These are phyloP conservation scores for Chlorella sp. DNA, from an alignment of 139 green algal genomes.

Conservation along the genomic window DNA sequence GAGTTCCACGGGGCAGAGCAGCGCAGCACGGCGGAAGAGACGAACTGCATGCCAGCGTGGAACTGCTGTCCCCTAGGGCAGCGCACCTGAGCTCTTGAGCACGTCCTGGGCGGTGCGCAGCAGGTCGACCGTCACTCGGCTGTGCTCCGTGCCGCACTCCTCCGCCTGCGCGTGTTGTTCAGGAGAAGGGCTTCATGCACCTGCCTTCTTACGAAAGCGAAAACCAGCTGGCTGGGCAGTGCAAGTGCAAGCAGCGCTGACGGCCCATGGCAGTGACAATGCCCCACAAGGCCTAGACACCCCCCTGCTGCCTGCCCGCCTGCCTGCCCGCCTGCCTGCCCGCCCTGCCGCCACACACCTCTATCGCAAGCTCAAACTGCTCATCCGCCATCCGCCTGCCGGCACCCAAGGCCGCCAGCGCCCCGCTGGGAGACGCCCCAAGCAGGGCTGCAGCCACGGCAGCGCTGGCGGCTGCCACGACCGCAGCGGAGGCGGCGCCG, in stretches of 20 bases:
- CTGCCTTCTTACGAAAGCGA: too few species aligned
- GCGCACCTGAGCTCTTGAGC: conserved; percentile 18
- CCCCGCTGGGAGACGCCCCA: neutral
- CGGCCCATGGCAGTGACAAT: neutral
- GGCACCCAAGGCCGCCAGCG: neutral
- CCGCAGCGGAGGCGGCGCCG: neutral
- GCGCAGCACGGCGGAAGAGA: neutral
- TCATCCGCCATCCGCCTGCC: conserved; percentile 29
- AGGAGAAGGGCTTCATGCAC: too few species aligned
- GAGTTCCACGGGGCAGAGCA: neutral
- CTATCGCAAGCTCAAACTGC: conserved; percentile 36
- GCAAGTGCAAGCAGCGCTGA: too few species aligned
- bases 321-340: neutral
- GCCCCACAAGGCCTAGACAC: neutral
- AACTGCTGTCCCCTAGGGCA: too few species aligned
- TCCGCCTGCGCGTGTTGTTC: conserved; percentile 36
- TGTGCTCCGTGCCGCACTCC: conserved; percentile 17
- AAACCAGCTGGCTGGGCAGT: neutral
- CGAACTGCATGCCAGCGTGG: too few species aligned
- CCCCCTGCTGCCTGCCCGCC: neutral
- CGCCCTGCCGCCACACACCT: conserved; percentile 7
- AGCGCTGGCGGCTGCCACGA: neutral
- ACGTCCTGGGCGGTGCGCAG: conserved; percentile 9
- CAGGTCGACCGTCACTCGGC: conserved; percentile 28
- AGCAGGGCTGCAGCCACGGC: neutral